Evolutionary conservation across 306 rosid genomes (phyloP), one percentile per base, ranked within the genome.

Genomic region (Vachellia pachyceras): DNA sequence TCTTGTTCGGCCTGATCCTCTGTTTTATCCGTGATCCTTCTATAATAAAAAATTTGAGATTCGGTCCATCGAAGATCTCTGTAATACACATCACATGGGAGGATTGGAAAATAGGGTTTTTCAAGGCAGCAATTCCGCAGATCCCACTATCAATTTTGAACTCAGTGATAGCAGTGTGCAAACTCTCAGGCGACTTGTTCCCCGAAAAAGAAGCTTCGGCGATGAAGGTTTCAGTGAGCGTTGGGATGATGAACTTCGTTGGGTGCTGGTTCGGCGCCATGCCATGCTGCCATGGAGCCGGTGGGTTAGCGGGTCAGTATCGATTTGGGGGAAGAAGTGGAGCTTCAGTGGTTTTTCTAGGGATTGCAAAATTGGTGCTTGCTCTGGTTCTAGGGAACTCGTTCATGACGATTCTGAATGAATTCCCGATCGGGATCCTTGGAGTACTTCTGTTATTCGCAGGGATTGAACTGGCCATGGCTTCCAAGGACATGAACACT

Each of bases 231-330:
- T 90, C 97, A 0, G 66, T 89, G 0, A 92, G 95, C 22, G 95
- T 90, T 1, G 97, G 91, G 10, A 5, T 91, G 0, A 91, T 93
- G 97, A 93, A 93, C 77, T 89, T 91, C 5, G 89, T 93, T 0
- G 96, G 96, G 5, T 93, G 97, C 85, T 93, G 97, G 97, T 91
- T 92, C 75, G 97, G 97, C 22, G 96, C 97, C 35, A 90, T 93
- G 96, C 96, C 97, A 10, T 92, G 92, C 22, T 93, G 97, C 76
- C 97, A 93, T 52, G 96, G 96, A 5, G 97, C 97, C 0, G 97
- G 97, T 0, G 97, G 97, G 14, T 86, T 93, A 3, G 97, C 97
- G 0, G 97, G 97, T 6, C 97, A 91, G 45, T 93, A 93, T 68
- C 81, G 96, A 25, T 93, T 93, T 74, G 97, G 97, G 1, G 97